Percentiles rank a stretch among this genome's conserved stretches.
Evolutionary conservation across 192 early-diverging fungal species (phyloP).

Genomic region (Globomyces pollinis-pini): DNA sequence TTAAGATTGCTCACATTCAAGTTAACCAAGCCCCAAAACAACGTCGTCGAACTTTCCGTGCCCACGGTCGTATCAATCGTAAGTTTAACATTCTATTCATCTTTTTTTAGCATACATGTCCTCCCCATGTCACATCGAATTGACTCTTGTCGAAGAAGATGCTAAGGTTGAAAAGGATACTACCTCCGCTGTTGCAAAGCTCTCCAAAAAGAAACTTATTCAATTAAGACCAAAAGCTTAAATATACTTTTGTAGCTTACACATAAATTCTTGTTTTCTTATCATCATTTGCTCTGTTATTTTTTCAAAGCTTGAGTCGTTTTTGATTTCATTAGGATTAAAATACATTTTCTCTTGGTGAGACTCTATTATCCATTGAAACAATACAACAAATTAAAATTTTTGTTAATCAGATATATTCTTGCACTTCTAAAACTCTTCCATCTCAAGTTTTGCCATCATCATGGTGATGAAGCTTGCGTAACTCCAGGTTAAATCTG

Average conservation of each 20-base stretch:
- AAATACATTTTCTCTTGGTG: too few relatives aligned
- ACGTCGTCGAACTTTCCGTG: conserved; percentile 95
- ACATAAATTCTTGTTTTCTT: too few relatives aligned
- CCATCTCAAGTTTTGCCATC: too few relatives aligned
- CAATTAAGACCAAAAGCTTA: conserved; percentile 13
- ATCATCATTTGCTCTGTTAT: too few relatives aligned
- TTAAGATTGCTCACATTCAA: conserved; percentile 89
- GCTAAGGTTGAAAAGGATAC: conserved; percentile 69
- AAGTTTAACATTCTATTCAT: conserved; percentile 11
- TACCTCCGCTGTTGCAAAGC: conserved; percentile 21
- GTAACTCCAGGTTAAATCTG: conserved; percentile 68
- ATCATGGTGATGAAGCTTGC: conserved; percentile 50
- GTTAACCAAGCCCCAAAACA: conserved; percentile 98
- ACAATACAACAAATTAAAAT: too few relatives aligned
- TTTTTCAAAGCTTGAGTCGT: too few relatives aligned
- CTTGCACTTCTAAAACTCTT: too few relatives aligned
- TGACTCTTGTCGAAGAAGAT: conserved; percentile 84
- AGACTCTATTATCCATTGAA: too few relatives aligned
- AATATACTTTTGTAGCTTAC: too few relatives aligned
- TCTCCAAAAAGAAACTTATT: conserved; percentile 29
- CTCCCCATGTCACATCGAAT: conserved; percentile 94
- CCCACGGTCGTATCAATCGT: conserved; percentile 93
- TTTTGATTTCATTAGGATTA: too few relatives aligned
- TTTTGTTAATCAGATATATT: too few relatives aligned
- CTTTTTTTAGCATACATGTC: conserved; percentile 72